These are phyloP conservation scores for Morella rubra DNA, from an alignment of 306 rosid species.

Conservation along the genomic window DNA sequence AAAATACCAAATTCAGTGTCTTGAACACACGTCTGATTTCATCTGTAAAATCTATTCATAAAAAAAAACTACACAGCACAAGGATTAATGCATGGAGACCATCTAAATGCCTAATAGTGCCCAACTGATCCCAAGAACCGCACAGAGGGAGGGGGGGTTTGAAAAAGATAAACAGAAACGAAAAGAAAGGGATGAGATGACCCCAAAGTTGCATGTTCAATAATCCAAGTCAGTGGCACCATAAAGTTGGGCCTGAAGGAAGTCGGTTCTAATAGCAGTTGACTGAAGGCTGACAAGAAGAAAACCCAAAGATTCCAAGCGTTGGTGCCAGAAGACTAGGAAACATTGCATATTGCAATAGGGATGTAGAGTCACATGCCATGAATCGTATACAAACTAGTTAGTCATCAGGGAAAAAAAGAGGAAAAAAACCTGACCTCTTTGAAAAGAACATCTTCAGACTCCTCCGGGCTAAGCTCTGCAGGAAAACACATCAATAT, in stretches of 20 bases:
- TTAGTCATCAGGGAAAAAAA: constrained; percentile 26
- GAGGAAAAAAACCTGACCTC: constrained; percentile 50
- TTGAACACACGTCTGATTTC: background rate
- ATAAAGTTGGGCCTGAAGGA: background rate
- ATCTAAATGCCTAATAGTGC: background rate
- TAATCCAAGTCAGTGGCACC: background rate
- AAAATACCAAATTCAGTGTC: constrained; percentile 2
- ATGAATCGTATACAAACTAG: constrained; percentile 14
- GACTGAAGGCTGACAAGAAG: background rate
- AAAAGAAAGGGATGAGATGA: background rate
- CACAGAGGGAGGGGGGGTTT: background rate
- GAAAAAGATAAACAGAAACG: background rate
- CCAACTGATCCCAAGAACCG: background rate
- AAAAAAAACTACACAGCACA: background rate
- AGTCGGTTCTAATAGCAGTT: background rate
- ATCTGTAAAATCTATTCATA: background rate
- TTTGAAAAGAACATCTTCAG: constrained; percentile 98
- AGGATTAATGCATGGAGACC: background rate
- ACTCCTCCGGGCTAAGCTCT: constrained; percentile 95
- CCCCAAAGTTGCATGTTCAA: too few relatives aligned
- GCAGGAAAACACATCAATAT: constrained; percentile 33
- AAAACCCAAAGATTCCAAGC: background rate
- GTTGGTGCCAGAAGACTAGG: background rate
- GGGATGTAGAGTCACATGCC: background rate
- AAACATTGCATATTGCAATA: background rate